Evolutionary conservation across 2,329 filamentous ascomycete genomes (phyloP).

Genomic region (Calonectria leucothoes): DNA sequence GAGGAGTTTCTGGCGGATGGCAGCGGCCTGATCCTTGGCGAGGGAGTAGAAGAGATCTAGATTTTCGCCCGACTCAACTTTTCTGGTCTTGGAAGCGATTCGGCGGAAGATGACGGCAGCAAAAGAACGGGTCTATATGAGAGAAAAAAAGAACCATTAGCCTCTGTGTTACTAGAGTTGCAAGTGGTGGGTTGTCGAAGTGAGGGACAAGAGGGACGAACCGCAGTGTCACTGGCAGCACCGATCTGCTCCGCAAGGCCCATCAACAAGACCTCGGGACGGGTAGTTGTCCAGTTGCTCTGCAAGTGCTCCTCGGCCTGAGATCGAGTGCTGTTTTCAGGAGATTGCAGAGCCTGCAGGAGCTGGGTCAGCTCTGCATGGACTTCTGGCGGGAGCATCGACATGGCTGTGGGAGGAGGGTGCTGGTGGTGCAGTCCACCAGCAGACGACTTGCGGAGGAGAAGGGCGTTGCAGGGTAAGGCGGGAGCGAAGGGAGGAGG

Average conservation of each 20-base stretch:
- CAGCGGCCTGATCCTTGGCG: constrained; percentile 76
- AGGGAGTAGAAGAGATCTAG: constrained; percentile 90
- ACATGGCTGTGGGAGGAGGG: constrained; percentile 67
- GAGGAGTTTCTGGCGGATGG: constrained; percentile 86
- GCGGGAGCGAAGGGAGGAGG: constrained; percentile 8
- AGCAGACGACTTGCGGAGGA: constrained; percentile 39
- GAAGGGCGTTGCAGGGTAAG: constrained; percentile 20
- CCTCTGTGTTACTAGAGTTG: constrained; percentile 9
- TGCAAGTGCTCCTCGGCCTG: constrained; percentile 92
- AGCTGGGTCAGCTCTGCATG: constrained; percentile 88
- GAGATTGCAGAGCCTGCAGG: constrained; percentile 86
- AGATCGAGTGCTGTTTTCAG: constrained; percentile 87
- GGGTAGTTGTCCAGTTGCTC: constrained; percentile 85
- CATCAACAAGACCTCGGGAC: constrained; percentile 91
- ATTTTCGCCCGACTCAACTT: constrained; percentile 76
- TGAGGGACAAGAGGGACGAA: constrained; percentile 53
- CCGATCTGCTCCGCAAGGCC: constrained; percentile 93
- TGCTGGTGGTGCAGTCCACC: constrained; percentile 45
- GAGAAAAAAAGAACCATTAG: constrained; percentile 26
- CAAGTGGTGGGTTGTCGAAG: not conserved
- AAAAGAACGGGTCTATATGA: constrained; percentile 82
- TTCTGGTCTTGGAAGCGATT: constrained; percentile 89
- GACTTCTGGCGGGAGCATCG: constrained; percentile 85
- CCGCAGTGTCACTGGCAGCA: constrained; percentile 77
- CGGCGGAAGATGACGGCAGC: constrained; percentile 93